phyloP scores from a whole-genome alignment of 139 green algal species.

The Asterochloris erici region DNA sequence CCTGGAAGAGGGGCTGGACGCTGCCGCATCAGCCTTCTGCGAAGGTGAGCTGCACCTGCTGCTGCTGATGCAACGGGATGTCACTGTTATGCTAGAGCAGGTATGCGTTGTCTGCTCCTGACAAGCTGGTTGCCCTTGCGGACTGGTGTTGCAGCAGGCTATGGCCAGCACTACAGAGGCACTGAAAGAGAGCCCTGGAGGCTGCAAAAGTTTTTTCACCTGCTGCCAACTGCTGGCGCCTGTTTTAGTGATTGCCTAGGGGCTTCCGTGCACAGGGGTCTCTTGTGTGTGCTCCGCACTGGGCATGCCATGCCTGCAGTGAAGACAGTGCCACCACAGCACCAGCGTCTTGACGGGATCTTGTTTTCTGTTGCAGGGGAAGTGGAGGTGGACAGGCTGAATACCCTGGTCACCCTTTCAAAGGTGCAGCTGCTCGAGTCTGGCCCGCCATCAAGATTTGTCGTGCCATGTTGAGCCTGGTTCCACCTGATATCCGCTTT shows the following conservation, averaged over 20 bases:
- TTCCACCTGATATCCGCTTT: neutral
- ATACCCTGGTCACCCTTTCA: neutral
- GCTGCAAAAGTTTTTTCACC: neutral
- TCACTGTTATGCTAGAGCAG: neutral
- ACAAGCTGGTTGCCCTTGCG: neutral
- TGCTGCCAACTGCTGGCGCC: too few species aligned
- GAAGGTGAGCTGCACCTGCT: slow-evolving; percentile 19
- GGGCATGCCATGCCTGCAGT: too few species aligned
- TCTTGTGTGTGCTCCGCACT: too few species aligned
- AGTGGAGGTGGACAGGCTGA: neutral
- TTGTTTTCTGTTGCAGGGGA: too few species aligned
- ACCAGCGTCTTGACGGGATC: too few species aligned
- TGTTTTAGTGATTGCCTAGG: too few species aligned
- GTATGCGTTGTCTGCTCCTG: neutral
- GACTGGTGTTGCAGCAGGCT: neutral
- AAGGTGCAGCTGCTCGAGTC: neutral
- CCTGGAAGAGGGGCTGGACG: slow-evolving; percentile 76
- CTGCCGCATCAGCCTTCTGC: slow-evolving; percentile 56
- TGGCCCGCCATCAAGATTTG: neutral
- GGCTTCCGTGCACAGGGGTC: too few species aligned
- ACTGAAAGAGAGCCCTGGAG: neutral
- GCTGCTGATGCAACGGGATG: neutral
- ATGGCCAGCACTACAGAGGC: neutral
- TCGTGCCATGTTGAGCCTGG: neutral
- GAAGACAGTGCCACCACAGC: too few species aligned